phyloP scores from a whole-genome alignment of 805 yeast genomes.

The Suhomyces sp. region DNA sequence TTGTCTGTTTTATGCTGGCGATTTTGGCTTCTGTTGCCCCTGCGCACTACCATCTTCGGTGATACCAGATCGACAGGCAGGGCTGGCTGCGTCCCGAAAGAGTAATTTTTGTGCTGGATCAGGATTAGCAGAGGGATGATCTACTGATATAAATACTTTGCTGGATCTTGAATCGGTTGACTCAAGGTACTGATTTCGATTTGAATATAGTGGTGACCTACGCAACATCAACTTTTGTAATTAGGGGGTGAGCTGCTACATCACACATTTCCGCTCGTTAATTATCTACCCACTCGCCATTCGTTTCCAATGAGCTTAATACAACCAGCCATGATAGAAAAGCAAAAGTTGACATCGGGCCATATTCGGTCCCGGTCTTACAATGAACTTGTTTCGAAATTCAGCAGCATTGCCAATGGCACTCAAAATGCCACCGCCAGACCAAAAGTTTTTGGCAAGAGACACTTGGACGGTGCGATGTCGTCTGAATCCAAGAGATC shows the following conservation, averaged over 20 bases:
- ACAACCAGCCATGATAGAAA: slow-evolving; percentile 29
- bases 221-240: background rate
- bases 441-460: slow-evolving; percentile 17
- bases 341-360: slow-evolving; percentile 27
- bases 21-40: background rate
- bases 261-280: background rate
- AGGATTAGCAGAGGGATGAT: slow-evolving; percentile 1
- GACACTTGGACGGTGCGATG: slow-evolving; percentile 21
- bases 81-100: slow-evolving; percentile 6
- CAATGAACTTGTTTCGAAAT: slow-evolving; percentile 29
- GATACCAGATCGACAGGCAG: slow-evolving; percentile 5
- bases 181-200: background rate
- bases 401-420: slow-evolving; percentile 19
- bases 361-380: slow-evolving; percentile 35
- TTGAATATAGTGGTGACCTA: background rate
- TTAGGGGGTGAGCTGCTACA: background rate
- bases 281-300: background rate
- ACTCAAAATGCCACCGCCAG: slow-evolving; percentile 2
- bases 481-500: slow-evolving; percentile 28
- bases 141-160: slow-evolving; percentile 2
- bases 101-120: slow-evolving; percentile 6
- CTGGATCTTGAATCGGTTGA: background rate
- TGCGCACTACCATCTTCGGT: slow-evolving; percentile 1
- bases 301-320: slow-evolving; percentile 27
- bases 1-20: background rate